Conservation (phyloP, 768 basidiomycete genomes). For the Candolleomyces aberdarensis region DNA sequence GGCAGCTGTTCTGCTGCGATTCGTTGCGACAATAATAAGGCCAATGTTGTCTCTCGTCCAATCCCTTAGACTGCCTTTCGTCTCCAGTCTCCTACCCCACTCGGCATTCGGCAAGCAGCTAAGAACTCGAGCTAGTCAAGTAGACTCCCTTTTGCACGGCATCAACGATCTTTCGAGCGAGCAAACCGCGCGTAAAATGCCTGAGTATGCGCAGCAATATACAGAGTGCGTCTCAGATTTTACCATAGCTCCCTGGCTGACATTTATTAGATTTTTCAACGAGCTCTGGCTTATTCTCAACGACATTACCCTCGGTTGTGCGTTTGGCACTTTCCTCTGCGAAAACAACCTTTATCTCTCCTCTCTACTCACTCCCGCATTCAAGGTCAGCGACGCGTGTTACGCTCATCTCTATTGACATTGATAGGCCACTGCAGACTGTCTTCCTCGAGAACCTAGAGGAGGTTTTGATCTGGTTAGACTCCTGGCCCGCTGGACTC, state of each 20-base stretch:
- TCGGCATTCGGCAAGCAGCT: constrained; percentile 52
- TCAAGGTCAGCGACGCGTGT: constrained; percentile 35
- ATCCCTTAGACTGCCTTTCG: constrained; percentile 10
- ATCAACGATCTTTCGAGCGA: constrained; percentile 35
- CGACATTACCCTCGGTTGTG: constrained; percentile 82
- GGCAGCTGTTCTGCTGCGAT: constrained; percentile 22
- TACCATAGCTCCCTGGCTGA: not conserved
- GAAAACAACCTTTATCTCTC: constrained; percentile 60
- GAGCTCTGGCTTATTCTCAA: constrained; percentile 89
- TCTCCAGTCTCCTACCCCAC: not conserved
- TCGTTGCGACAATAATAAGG: constrained; percentile 12
- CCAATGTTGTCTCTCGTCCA: constrained; percentile 14
- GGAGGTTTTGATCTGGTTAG: constrained; percentile 71
- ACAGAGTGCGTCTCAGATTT: constrained; percentile 49
- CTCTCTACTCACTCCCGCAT: constrained; percentile 25
- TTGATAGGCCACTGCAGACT: constrained; percentile 20
- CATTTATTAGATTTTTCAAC: constrained; percentile 73
- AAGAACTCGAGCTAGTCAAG: constrained; percentile 54
- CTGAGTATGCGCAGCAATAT: constrained; percentile 54
- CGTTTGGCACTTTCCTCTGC: constrained; percentile 65
- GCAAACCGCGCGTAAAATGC: constrained; percentile 29
- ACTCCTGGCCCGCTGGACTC: constrained; percentile 93
- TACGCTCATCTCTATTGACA: not conserved
- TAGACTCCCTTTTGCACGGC: constrained; percentile 39
- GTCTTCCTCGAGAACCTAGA: constrained; percentile 48